Evolutionary conservation across 1,284 basidiomycete species (phyloP).

Genomic region (Hemileia vastatrix): DNA sequence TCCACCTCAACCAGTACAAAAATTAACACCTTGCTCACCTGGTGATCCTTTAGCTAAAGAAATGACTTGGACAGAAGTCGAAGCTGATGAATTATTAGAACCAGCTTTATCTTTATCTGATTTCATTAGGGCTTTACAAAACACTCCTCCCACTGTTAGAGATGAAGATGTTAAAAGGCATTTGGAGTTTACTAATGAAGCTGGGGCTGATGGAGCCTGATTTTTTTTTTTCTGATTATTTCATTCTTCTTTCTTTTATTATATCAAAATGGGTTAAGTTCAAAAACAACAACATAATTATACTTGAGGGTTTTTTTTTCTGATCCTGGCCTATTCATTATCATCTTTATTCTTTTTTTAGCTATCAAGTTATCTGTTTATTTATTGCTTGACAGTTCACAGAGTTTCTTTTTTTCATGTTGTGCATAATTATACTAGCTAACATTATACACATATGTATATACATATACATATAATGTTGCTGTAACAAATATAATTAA

Average conservation of each 20-base stretch:
- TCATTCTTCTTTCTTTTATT: background rate
- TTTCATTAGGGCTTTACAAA: conserved; percentile 74
- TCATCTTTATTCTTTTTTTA: no score
- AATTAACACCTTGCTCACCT: conserved; percentile 82
- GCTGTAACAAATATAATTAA: no score
- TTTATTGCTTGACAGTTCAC: no score
- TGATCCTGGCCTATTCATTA: no score
- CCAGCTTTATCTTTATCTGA: conserved; percentile 68
- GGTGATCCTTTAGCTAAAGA: conserved; percentile 78
- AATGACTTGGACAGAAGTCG: conserved; percentile 85
- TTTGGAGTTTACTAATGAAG: conserved; percentile 81
- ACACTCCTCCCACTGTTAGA: conserved; percentile 78
- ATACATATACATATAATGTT: no score
- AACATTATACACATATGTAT: no score
- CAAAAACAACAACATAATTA: no score
- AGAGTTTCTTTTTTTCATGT: no score
- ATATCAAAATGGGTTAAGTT: no score
- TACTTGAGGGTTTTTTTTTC: no score
- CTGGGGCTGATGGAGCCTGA: conserved; percentile 42
- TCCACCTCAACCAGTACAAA: conserved; percentile 52
- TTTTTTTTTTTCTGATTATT: background rate
- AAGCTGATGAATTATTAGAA: conserved; percentile 79
- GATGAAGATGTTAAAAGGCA: conserved; percentile 81
- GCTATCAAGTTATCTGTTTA: no score
- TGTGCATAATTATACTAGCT: no score